Evolutionary conservation across 768 basidiomycete genomes (phyloP), one percentile per base, ranked within the genome.

Genomic region (Lactifluus hygrophoroides): DNA sequence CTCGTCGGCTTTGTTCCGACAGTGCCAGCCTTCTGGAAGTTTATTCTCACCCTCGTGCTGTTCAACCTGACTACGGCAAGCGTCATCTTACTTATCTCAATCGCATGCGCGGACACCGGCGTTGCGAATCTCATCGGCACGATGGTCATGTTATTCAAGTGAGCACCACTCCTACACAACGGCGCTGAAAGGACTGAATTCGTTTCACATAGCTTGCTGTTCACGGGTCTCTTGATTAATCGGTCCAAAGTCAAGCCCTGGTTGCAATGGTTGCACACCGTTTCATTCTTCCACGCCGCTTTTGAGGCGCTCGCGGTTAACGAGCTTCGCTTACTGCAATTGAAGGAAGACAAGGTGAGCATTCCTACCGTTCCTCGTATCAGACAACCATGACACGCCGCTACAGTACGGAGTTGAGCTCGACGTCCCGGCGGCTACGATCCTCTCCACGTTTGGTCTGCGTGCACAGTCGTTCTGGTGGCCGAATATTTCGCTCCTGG

Each of bases 241-340:
- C 85, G 93, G 48, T 89, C 94, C 60, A 86, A 87, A 27, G 82
- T 97, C 13, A 77, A 82, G 0, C 77, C 78, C 0, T 77, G 75
- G 37, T 75, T 96, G 50, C 84, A 81, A 57, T 96, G 92, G 90
- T 74, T 99, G 58, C 89, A 94, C 68, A 93, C 88, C 0, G 68
- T 90, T 6, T 96, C 94, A 5, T 98, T 98, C 79, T 99, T 96
- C 85, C 96, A 99, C 74, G 95, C 96, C 23, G 96, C 91, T 0
- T 98, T 94, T 65, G 96, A 99, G 73, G 94, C 90, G 0, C 79
- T 99, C 38, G 85, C 94, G n/a, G 96, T 99, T 57, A 99, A 98
- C 69, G 96, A 99, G 71, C 76, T 99, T 57, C 79, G 94, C 50
- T 97, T 96, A 72, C 74, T 98, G 28, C 90, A 94, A 67, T 75